These are phyloP conservation scores for Coemansia sp. DNA, from an alignment of 192 early-diverging fungal species.

Conservation along the genomic window DNA sequence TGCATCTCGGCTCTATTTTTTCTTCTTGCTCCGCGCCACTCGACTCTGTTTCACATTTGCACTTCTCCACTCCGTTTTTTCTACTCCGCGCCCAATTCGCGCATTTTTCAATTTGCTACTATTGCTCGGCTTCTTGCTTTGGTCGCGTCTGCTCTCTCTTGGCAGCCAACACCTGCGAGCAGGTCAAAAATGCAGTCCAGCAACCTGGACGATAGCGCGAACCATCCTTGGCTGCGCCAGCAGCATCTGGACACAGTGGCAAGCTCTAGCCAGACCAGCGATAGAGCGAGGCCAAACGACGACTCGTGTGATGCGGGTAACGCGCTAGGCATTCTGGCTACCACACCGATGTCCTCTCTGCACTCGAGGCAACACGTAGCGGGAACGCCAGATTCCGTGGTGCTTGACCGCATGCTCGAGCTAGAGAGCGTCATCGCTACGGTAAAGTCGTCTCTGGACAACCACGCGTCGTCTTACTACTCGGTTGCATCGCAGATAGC, in stretches of 20 bases:
- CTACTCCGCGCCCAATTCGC: background rate
- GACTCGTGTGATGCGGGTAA: background rate
- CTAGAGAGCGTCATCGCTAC: slow-evolving; percentile 37
- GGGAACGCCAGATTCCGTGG: slow-evolving; percentile 6
- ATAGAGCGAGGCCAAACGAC: background rate
- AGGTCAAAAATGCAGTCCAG: background rate
- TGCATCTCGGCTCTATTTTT: background rate
- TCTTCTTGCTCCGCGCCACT: background rate
- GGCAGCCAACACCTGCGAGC: background rate
- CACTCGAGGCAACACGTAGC: background rate
- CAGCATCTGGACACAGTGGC: background rate
- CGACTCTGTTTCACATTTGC: background rate
- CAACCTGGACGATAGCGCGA: background rate
- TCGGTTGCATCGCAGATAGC: slow-evolving; percentile 55
- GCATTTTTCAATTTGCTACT: background rate
- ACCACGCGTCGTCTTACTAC: slow-evolving; percentile 48
- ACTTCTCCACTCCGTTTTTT: background rate
- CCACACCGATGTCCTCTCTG: background rate
- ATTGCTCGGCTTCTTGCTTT: background rate
- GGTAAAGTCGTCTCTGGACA: slow-evolving; percentile 48
- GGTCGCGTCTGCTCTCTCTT: background rate
- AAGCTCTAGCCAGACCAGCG: background rate
- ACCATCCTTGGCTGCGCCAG: background rate
- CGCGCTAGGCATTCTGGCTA: slow-evolving; percentile 2
- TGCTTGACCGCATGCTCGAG: slow-evolving; percentile 38